Conservation (phyloP, 768 basidiomycete species). For the Melanogaster broomeanus region DNA sequence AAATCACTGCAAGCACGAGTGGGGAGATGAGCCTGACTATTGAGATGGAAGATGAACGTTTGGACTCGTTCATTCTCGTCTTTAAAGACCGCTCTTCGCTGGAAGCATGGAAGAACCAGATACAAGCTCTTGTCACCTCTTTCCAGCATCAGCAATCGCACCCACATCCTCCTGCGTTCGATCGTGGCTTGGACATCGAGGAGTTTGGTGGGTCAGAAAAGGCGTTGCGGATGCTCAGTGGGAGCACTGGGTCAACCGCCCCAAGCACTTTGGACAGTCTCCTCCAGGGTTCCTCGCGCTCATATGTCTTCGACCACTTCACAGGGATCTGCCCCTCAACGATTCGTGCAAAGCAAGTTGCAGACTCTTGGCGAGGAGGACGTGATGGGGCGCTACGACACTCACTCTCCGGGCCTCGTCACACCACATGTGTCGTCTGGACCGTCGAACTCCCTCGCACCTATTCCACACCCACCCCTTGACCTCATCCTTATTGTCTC, state of each 20-base stretch:
- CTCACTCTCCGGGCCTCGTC: conserved; percentile 50
- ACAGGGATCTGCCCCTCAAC: conserved; percentile 52
- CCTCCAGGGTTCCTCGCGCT: conserved; percentile 64
- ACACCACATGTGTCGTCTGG: conserved; percentile 73
- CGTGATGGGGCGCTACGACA: conserved; percentile 59
- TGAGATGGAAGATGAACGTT: conserved; percentile 92
- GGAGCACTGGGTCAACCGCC: conserved; percentile 63
- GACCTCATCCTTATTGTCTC: conserved; percentile 94
- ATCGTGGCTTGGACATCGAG: conserved; percentile 56
- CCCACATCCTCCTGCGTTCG: conserved; percentile 32
- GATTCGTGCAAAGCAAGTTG: conserved; percentile 46
- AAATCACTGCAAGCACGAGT: conserved; percentile 77
- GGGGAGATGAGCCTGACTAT: conserved; percentile 94
- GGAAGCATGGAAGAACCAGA: conserved; percentile 85
- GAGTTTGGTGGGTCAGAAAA: conserved; percentile 80
- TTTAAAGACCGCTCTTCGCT: conserved; percentile 90
- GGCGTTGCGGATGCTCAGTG: conserved; percentile 79
- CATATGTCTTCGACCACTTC: conserved; percentile 74
- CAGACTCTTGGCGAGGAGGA: conserved; percentile 74
- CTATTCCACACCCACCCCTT: conserved; percentile 82
- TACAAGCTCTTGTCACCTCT: conserved; percentile 73
- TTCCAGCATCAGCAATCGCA: conserved; percentile 59
- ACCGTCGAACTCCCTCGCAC: conserved; percentile 77
- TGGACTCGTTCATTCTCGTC: conserved; percentile 94
- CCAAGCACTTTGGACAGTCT: conserved; percentile 64